Percentiles rank a stretch among this genome's conserved stretches.
Conservation (phyloP, 2,329 filamentous ascomycete genomes). For the Penicillium freii region DNA sequence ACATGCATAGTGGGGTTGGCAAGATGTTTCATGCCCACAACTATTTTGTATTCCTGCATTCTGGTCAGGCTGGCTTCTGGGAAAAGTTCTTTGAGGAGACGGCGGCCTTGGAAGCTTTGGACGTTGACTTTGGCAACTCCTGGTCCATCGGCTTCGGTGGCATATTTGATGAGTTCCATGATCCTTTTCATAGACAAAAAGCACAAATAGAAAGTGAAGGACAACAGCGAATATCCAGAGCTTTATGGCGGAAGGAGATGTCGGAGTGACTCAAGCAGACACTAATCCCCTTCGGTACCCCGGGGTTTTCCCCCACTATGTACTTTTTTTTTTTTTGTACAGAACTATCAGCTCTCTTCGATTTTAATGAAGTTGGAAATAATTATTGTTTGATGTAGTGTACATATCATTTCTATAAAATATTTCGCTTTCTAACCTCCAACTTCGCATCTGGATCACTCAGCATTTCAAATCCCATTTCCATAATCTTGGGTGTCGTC, state of each 20-base stretch:
- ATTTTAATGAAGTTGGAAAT: neutral
- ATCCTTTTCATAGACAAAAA: neutral
- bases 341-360: neutral
- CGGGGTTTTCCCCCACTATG: neutral
- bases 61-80: constrained; percentile 34
- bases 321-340: neutral
- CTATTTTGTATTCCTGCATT: constrained; percentile 39
- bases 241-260: neutral
- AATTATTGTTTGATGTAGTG: too few relatives aligned
- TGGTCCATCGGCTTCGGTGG: constrained; percentile 42
- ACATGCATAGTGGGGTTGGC: constrained; percentile 40
- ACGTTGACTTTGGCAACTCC: constrained; percentile 47
- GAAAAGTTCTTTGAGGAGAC: constrained; percentile 39
- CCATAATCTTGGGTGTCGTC: neutral
- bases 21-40: constrained; percentile 41
- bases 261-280: neutral
- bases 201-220: neutral
- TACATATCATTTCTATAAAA: neutral
- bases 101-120: constrained; percentile 45
- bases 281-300: constrained; percentile 2
- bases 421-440: neutral
- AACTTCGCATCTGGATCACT: neutral
- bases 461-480: neutral
- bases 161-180: constrained; percentile 37
- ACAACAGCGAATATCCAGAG: neutral